Conservation (phyloP, 2,329 filamentous ascomycete genomes). For the Penicillium fuscoglaucum region DNA sequence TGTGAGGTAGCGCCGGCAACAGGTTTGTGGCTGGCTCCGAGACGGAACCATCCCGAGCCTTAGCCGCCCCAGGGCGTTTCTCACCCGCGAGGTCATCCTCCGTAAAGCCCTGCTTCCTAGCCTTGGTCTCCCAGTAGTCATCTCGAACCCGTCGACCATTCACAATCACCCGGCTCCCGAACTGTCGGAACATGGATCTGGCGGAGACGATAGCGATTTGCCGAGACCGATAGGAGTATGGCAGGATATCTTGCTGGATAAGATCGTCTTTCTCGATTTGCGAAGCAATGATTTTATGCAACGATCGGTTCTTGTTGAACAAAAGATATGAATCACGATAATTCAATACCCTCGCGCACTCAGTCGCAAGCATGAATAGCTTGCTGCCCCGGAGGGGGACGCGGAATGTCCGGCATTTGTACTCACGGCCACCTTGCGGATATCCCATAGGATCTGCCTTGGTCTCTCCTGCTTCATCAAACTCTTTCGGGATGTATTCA, state of each 20-base stretch:
- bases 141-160: slow-evolving; percentile 89
- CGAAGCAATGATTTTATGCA: slow-evolving; percentile 96
- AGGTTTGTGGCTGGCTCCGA: slow-evolving; percentile 63
- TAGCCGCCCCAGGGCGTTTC: slow-evolving; percentile 88
- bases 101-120: slow-evolving; percentile 94
- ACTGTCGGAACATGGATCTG: slow-evolving; percentile 97
- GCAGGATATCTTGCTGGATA: slow-evolving; percentile 89
- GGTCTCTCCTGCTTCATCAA: slow-evolving; percentile 88
- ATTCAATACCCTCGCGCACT: slow-evolving; percentile 88
- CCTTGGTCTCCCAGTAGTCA: slow-evolving; percentile 98
- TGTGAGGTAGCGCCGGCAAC: slow-evolving; percentile 66
- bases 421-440: slow-evolving; percentile 78
- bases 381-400: slow-evolving; percentile 90
- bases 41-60: slow-evolving; percentile 78
- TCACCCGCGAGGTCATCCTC: slow-evolving; percentile 95
- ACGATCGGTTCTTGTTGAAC: slow-evolving; percentile 96
- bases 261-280: slow-evolving; percentile 96
- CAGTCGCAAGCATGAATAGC: slow-evolving; percentile 97
- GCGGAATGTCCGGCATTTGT: slow-evolving; percentile 88
- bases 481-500: slow-evolving; percentile 92
- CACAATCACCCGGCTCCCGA: slow-evolving; percentile 89
- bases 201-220: slow-evolving; percentile 98
- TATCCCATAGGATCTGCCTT: slow-evolving; percentile 86
- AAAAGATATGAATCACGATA: slow-evolving; percentile 97
- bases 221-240: slow-evolving; percentile 95